Percentiles rank a stretch among this genome's conserved stretches.
These are phyloP conservation scores for Irpex sp. DNA, from an alignment of 1,284 basidiomycete species.

Conservation along the genomic window DNA sequence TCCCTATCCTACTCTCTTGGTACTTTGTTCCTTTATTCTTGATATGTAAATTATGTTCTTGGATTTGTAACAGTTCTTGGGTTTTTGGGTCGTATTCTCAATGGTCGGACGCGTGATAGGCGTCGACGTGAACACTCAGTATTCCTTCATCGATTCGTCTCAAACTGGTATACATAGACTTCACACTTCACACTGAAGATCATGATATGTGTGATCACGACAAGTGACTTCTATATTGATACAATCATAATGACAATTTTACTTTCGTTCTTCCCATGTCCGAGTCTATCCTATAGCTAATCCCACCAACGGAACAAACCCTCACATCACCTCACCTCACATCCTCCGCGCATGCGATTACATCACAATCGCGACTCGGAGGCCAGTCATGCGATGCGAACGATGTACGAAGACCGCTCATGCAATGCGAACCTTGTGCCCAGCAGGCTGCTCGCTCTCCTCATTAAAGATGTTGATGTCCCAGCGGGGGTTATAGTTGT, in stretches of 20 bases:
- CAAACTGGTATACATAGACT: no score
- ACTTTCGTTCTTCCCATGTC: no score
- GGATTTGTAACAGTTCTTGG: neutral
- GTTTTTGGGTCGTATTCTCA: neutral
- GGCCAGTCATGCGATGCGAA: neutral
- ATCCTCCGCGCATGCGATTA: no score
- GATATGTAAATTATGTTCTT: neutral
- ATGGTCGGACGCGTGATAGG: neutral
- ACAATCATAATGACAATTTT: no score
- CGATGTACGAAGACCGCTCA: slow-evolving; percentile 8
- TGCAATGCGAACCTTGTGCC: slow-evolving; percentile 42
- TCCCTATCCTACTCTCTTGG: neutral
- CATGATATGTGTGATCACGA: no score
- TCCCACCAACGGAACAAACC: no score
- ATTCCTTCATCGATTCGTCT: no score
- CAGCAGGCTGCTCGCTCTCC: slow-evolving; percentile 50
- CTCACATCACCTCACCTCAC: no score
- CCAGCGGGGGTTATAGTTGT: slow-evolving; percentile 59
- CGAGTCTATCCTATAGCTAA: no score
- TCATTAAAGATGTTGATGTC: slow-evolving; percentile 68
- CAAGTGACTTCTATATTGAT: no score
- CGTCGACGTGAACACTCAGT: no score
- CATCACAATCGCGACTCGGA: neutral
- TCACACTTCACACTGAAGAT: no score
- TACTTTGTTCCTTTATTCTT: neutral